A percentile compares a stretch with the other conserved stretches of the same genome.
Evolutionary conservation across 345 rosid genomes (phyloP).

Genomic region (Pistacia atlantica): DNA sequence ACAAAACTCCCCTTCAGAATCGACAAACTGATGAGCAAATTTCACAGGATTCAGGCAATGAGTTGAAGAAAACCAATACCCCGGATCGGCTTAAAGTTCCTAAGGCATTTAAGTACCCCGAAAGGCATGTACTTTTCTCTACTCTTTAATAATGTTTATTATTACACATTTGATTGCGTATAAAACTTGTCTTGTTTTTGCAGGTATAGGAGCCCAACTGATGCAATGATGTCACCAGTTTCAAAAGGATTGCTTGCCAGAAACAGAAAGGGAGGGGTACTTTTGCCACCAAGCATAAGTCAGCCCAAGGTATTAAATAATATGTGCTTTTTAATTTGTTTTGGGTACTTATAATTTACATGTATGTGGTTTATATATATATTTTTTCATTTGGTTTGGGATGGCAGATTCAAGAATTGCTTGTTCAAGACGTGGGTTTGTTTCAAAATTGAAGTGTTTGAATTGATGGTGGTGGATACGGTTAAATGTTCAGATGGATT

Average conservation of each 20-base stretch:
- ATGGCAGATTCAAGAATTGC: constrained; percentile 32
- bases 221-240: constrained; percentile 80
- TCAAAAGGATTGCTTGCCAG: constrained; percentile 83
- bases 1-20: constrained; percentile 29
- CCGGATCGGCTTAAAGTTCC: constrained; percentile 77
- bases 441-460: constrained; percentile 28
- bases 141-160: not conserved
- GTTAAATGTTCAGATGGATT: constrained; percentile 12
- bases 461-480: not conserved
- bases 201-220: constrained; percentile 89
- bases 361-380: not conserved
- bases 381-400: not conserved
- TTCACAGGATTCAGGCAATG: constrained; percentile 35
- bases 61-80: constrained; percentile 46
- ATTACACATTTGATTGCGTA: not conserved
- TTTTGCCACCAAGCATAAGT: constrained; percentile 65
- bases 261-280: constrained; percentile 54
- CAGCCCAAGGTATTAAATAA: constrained; percentile 43
- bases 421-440: constrained; percentile 34
- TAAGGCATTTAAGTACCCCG: constrained; percentile 70
- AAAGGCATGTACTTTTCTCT: constrained; percentile 43
- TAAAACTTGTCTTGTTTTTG: not conserved
- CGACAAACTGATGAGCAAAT: constrained; percentile 8
- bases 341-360: not conserved
- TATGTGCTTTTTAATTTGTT: not conserved